A percentile compares a stretch with the other conserved stretches of the same genome.
phyloP scores from a whole-genome alignment of 441 rosid species.

The Isatis lusitanica region DNA sequence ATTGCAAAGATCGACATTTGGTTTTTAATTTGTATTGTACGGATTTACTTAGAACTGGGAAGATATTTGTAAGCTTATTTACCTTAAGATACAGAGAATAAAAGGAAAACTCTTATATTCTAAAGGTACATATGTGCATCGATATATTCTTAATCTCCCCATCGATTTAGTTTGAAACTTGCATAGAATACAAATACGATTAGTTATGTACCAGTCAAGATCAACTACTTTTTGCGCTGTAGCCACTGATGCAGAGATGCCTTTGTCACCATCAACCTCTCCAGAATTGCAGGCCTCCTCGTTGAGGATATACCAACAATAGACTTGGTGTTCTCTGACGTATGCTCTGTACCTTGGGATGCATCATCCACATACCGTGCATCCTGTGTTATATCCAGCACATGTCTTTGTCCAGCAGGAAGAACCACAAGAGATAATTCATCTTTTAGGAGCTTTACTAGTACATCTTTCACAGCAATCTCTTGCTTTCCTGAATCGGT shows the following conservation, averaged over 20 bases:
- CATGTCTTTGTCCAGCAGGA: constrained; percentile 37
- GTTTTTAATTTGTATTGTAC: not conserved
- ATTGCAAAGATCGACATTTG: constrained; percentile 8
- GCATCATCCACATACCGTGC: constrained; percentile 30
- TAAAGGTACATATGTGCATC: not conserved
- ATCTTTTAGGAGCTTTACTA: constrained; percentile 56
- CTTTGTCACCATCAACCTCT: constrained; percentile 66
- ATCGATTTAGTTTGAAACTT: constrained; percentile 9
- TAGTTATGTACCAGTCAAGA: constrained; percentile 35
- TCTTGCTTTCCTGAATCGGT: constrained; percentile 33
- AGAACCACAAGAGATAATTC: constrained; percentile 74
- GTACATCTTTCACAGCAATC: constrained; percentile 51
- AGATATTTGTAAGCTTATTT: not conserved
- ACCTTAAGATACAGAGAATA: not conserved
- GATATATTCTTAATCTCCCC: not conserved
- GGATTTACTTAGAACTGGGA: constrained; percentile 7
- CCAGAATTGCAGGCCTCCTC: constrained; percentile 62
- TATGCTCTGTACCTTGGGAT: constrained; percentile 28
- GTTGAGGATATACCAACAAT: constrained; percentile 43
- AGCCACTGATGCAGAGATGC: constrained; percentile 68
- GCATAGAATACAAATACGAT: constrained; percentile 23
- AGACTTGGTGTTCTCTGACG: constrained; percentile 33
- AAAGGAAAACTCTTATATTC: not conserved
- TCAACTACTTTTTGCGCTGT: constrained; percentile 43
- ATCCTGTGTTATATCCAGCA: constrained; percentile 16